These are phyloP conservation scores for Suillus spraguei DNA, from an alignment of 768 basidiomycete species.

Conservation along the genomic window DNA sequence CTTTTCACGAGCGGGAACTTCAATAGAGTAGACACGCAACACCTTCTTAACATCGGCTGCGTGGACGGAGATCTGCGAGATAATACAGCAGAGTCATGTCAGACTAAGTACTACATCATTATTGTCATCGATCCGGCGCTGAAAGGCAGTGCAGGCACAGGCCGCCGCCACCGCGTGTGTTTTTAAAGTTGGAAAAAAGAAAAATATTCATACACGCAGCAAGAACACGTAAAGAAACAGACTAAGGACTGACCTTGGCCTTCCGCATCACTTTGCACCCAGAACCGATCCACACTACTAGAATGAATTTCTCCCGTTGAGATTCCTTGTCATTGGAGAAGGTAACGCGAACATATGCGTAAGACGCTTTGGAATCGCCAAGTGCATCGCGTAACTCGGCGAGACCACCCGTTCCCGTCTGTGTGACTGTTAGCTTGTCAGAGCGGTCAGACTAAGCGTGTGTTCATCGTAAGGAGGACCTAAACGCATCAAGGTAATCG, in stretches of 20 bases:
- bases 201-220: conserved; percentile 18
- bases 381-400: conserved; percentile 72
- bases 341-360: conserved; percentile 80
- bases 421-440: conserved; percentile 77
- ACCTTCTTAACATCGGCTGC: conserved; percentile 84
- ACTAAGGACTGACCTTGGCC: conserved; percentile 66
- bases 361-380: conserved; percentile 76
- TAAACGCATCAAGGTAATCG: conserved; percentile 21
- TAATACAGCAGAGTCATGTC: conserved; percentile 20
- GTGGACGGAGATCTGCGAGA: conserved; percentile 85
- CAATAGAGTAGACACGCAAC: conserved; percentile 79
- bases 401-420: conserved; percentile 81
- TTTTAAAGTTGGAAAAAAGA: conserved; percentile 8
- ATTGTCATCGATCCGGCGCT: conserved; percentile 18
- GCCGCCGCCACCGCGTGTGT: conserved; percentile 25
- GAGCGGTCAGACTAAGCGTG: conserved; percentile 62
- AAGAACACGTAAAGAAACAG: conserved; percentile 22
- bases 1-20: conserved; percentile 81
- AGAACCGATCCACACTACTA: conserved; percentile 83
- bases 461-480: conserved; percentile 15
- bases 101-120: conserved; percentile 24
- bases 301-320: conserved; percentile 85
- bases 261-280: conserved; percentile 89
- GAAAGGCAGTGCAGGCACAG: conserved; percentile 23
- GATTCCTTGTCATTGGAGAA: conserved; percentile 89